Conservation (phyloP, 2,329 filamentous ascomycete genomes). For the Geoglossum cookeanum region DNA sequence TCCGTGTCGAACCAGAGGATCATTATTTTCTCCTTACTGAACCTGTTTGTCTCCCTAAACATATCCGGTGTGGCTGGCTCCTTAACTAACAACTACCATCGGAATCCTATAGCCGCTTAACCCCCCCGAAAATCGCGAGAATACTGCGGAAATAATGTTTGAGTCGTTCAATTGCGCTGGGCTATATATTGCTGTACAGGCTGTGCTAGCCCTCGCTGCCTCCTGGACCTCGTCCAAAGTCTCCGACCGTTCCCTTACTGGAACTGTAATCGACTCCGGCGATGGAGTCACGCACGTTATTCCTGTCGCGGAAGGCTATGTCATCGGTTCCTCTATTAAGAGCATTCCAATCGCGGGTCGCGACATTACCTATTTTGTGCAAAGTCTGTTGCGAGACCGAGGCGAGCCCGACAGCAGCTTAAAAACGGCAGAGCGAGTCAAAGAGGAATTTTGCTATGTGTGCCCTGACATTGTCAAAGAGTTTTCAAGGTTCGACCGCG, state of each 20-base stretch:
- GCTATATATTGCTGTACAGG: constrained; percentile 96
- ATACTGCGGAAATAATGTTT: constrained; percentile 99
- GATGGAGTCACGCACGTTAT: constrained; percentile 99
- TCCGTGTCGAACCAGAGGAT: constrained; percentile 93
- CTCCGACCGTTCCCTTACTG: constrained; percentile 83
- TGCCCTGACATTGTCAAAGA: constrained; percentile 98
- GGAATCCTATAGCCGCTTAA: constrained; percentile 57
- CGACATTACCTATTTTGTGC: constrained; percentile 97
- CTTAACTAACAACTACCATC: constrained; percentile 5
- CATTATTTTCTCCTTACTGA: constrained; percentile 97
- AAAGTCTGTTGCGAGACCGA: constrained; percentile 84
- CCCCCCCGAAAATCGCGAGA: constrained; percentile 95
- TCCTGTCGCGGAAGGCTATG: constrained; percentile 93
- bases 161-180: constrained; percentile 99
- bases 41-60: constrained; percentile 41
- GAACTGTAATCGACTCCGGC: constrained; percentile 95
- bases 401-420: constrained; percentile 92
- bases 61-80: neutral
- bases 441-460: constrained; percentile 97
- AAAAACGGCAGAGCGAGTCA: constrained; percentile 95
- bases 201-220: constrained; percentile 84
- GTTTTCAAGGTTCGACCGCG: constrained; percentile 82
- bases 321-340: constrained; percentile 98
- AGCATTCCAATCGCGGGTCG: constrained; percentile 94
- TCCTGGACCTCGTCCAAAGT: constrained; percentile 99